Evolutionary conservation across 169 alveolate species (phyloP), one percentile per base, ranked within the genome.

Genomic region (Babesia divergens): DNA sequence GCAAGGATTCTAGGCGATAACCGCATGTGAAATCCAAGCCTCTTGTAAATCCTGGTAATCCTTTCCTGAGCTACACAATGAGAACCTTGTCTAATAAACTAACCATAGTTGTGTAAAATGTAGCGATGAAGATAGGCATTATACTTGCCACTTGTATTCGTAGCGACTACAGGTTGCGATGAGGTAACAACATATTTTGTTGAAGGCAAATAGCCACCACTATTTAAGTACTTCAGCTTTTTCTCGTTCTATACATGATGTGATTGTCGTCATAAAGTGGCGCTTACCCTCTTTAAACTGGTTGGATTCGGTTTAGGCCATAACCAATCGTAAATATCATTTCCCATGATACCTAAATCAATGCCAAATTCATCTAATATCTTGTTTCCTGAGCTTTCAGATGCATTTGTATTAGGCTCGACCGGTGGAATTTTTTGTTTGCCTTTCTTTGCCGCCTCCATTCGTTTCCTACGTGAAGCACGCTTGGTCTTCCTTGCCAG

Each of bases 21-120:
- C 22, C 66, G 56, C 83, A 80, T 69, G 84, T 80, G 72, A 49
- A 69, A 69, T 43, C 74, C 88, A 24, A 80, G 20, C 62, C 88
- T 80, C 35, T 47, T 64, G 35, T 70, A 80, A 4, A 65, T 80
- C 44, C 64, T 70, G 0, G 50, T 79, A 26, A 80, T n/a, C 31
- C 31, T 52, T 35, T 80, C 88, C 56, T 40, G 46, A 7, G 88
- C 88, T 80, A 62, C 34, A 49, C 6, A 24, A 16, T 31, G 58
- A 7, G 38, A 34, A 31, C 18, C 16, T 7, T 38, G 28, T 20
- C 11, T 3, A 29, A 16, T 0, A 47, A 4, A 11, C 65, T 49
- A 47, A 80, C 88, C 88, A 49, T 80, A 80, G 32, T 70, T 80
- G 72, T 80, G 84, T 22, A 60, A 42, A 9, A 80, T 14, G 26